These are phyloP conservation scores for Tillandsia leiboldiana DNA, from an alignment of 176 grass and related monocot species.

Conservation along the genomic window DNA sequence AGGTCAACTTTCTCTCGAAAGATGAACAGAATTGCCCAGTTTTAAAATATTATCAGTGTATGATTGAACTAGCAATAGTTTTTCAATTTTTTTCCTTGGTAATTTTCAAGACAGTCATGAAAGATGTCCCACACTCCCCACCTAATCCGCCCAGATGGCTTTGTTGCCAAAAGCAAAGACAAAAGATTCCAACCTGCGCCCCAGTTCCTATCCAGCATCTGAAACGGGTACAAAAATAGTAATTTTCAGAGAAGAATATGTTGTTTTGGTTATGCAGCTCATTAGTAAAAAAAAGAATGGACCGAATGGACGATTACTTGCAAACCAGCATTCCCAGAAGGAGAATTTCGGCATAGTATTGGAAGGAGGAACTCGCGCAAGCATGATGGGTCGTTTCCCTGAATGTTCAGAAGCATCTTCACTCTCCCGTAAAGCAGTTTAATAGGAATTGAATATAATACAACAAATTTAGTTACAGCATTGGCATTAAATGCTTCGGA, in stretches of 20 bases:
- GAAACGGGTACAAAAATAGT: slow-evolving; percentile 19
- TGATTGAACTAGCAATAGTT: too few relatives aligned
- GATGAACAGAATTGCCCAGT: too few relatives aligned
- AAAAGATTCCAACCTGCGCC: slow-evolving; percentile 95
- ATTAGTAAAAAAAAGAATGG: slow-evolving; percentile 7
- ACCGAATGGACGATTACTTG: slow-evolving; percentile 36
- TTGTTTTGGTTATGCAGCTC: slow-evolving; percentile 12
- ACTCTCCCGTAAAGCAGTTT: not conserved
- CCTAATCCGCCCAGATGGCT: slow-evolving; percentile 84
- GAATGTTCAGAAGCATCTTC: not conserved
- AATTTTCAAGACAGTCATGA: not conserved
- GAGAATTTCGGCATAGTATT: slow-evolving; percentile 50
- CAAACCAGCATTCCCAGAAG: slow-evolving; percentile 74
- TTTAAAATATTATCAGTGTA: too few relatives aligned
- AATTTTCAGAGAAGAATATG: slow-evolving; percentile 13
- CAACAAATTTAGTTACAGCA: not conserved
- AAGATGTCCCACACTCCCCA: slow-evolving; percentile 21
- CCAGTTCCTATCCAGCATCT: slow-evolving; percentile 91
- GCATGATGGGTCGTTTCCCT: slow-evolving; percentile 94
- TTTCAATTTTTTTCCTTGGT: too few relatives aligned
- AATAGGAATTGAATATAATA: not conserved
- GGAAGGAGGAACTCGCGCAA: slow-evolving; percentile 92
- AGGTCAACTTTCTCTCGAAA: too few relatives aligned
- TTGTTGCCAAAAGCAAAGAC: slow-evolving; percentile 69
- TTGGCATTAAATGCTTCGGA: too few relatives aligned